phyloP scores from a whole-genome alignment of 139 green algal genomes.

The Yamagishiella unicocca region DNA sequence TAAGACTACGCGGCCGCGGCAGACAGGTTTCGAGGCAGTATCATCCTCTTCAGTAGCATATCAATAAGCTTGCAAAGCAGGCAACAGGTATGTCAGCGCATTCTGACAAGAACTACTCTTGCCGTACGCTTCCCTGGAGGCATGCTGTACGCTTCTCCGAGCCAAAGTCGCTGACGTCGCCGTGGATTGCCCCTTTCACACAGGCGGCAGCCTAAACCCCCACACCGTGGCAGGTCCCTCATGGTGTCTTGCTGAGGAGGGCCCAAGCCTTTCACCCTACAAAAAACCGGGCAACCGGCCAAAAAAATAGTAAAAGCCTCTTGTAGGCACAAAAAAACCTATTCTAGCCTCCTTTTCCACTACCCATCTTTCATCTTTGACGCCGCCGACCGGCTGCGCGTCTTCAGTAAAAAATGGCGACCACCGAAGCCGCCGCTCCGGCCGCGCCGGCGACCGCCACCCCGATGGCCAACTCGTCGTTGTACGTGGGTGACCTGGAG shows the following conservation, averaged over 20 bases:
- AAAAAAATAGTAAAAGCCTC: constrained; percentile 43
- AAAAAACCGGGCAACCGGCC: constrained; percentile 44
- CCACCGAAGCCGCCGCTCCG: constrained; percentile 40
- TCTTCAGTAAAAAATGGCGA: constrained; percentile 41
- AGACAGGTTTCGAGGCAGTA: too few relatives aligned
- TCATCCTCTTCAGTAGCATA: not conserved
- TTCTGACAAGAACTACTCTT: not conserved
- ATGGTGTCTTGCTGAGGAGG: constrained; percentile 45
- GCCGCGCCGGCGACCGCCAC: constrained; percentile 41
- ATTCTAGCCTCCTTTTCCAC: constrained; percentile 25
- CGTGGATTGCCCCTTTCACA: constrained; percentile 7
- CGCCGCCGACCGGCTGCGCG: constrained; percentile 11
- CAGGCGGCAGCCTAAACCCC: constrained; percentile 28
- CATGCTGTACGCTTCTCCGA: not conserved
- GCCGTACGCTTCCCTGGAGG: not conserved
- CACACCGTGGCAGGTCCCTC: constrained; percentile 33
- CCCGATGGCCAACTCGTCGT: constrained; percentile 76
- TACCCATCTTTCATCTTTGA: not conserved
- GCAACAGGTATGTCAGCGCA: not conserved
- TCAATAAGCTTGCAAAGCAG: not conserved
- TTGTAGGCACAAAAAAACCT: constrained; percentile 39
- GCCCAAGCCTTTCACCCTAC: not conserved
- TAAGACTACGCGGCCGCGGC: too few relatives aligned
- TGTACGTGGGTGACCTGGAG: constrained; percentile 97
- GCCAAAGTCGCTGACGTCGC: not conserved